Evolutionary conservation across 164 flowering plant genomes (phyloP), one percentile per base, ranked within the genome.

Genomic region (Vitis riparia): DNA sequence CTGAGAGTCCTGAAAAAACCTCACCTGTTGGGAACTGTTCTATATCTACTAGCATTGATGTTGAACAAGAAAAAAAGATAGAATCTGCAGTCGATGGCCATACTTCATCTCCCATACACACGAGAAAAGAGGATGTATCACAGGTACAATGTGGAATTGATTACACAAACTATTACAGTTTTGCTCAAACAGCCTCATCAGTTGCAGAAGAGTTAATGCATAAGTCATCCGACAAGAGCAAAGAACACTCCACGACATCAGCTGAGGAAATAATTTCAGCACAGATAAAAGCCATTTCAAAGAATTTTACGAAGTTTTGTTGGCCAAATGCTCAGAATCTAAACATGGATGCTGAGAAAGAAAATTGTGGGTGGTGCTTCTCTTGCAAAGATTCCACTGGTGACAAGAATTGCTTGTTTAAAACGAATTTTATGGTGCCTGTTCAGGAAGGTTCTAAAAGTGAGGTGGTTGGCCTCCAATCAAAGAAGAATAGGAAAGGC

Each of bases 301-400:
- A 83, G 69, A 83, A 77, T 49, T 75, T 68, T 55, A 52, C 77
- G 32, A 85, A 72, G 16, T 90, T 89, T 81, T 73, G 70, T 76
- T 91, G 95, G 98, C 73, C 85, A 66, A 77, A 70, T 75, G 70
- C 81, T 73, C 80, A 69, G 49, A 72, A 74, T 23, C 50, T 70
- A 51, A 66, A 68, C 65, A 65, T 37, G 37, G 82, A 81, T 70
- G 79, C 71, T 2, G 67, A 51, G 71, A 91, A 79, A 71, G 99
- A 96, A 82, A 89, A 82, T 49, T 96, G 99, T 78, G 97, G 97
- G 12, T 96, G 99, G 99, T 96, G 99, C 81, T 81, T 84, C 77
- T 76, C 83, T 44, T 96, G 99, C 80, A 81, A 81, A 83, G 68
- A n/a, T 77, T 73, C 90, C 14, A 75, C 70, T 62, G 93, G 81